phyloP scores from a whole-genome alignment of 1,284 basidiomycete genomes.

The Fomitiporia mediterranea region DNA sequence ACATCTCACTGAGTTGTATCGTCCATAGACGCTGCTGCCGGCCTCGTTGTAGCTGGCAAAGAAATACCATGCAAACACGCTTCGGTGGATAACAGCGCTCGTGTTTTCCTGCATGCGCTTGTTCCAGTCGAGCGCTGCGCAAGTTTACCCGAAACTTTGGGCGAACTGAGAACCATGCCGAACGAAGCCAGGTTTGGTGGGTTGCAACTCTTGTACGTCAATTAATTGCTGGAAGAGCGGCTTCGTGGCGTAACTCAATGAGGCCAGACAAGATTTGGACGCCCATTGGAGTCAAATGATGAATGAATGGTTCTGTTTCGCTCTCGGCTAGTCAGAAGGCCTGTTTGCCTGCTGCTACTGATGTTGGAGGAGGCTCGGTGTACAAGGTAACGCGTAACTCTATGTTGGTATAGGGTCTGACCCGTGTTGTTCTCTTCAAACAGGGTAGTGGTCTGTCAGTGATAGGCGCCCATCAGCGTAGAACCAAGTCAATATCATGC shows the following conservation, averaged over 20 bases:
- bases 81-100: constrained; percentile 29
- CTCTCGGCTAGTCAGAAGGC: constrained; percentile 4
- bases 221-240: not conserved
- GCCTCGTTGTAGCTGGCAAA: constrained; percentile 32
- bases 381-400: constrained; percentile 20
- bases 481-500: too few species aligned
- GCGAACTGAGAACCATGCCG: not conserved
- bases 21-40: constrained; percentile 32
- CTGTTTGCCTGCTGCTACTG: constrained; percentile 15
- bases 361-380: constrained; percentile 27
- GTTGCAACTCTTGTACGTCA: not conserved
- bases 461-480: too few species aligned
- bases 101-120: constrained; percentile 36
- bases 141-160: constrained; percentile 18
- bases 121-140: constrained; percentile 37
- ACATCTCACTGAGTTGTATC: not conserved
- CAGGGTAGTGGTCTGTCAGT: constrained; percentile 25
- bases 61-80: constrained; percentile 35
- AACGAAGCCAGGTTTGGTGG: not conserved
- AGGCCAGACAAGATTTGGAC: too few species aligned
- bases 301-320: too few species aligned
- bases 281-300: too few species aligned
- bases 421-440: constrained; percentile 25
- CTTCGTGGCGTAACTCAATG: too few species aligned
- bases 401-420: constrained; percentile 29